These are phyloP conservation scores for Heliamphora exappendiculata DNA, from an alignment of 148 eudicot species.

Conservation along the genomic window DNA sequence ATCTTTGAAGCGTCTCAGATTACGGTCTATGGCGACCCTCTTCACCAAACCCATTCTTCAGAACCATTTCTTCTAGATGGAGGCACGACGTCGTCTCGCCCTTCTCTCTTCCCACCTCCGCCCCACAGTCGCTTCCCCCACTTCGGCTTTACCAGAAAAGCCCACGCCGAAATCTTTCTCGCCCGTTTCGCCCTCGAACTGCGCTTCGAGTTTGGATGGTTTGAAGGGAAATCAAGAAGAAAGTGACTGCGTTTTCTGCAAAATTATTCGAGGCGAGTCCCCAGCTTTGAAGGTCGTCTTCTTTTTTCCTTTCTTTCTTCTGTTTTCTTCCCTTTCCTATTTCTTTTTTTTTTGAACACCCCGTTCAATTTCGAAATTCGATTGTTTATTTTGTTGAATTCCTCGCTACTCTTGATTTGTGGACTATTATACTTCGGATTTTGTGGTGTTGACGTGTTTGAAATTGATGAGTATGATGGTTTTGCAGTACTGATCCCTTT, in stretches of 20 bases:
- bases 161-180: not conserved
- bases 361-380: not conserved
- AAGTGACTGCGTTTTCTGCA: constrained; percentile 61
- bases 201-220: constrained; percentile 19
- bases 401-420: not conserved
- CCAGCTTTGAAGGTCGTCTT: constrained; percentile 74
- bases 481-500: too few relatives aligned
- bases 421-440: not conserved
- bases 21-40: not conserved
- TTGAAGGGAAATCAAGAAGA: constrained; percentile 8
- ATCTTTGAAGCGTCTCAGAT: not conserved
- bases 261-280: constrained; percentile 57
- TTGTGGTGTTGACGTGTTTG: not conserved
- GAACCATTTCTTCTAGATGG: constrained; percentile 19
- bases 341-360: too few relatives aligned
- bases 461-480: not conserved
- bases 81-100: constrained; percentile 62
- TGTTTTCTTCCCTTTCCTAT: not conserved
- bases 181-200: constrained; percentile 26
- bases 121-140: constrained; percentile 7
- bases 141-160: not conserved
- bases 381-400: not conserved
- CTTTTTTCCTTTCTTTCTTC: not conserved
- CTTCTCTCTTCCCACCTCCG: constrained; percentile 49
- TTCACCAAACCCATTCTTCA: not conserved